Evolutionary conservation across 768 basidiomycete genomes (phyloP), one percentile per base, ranked within the genome.

Genomic region (Neoboletus subvelutipes): DNA sequence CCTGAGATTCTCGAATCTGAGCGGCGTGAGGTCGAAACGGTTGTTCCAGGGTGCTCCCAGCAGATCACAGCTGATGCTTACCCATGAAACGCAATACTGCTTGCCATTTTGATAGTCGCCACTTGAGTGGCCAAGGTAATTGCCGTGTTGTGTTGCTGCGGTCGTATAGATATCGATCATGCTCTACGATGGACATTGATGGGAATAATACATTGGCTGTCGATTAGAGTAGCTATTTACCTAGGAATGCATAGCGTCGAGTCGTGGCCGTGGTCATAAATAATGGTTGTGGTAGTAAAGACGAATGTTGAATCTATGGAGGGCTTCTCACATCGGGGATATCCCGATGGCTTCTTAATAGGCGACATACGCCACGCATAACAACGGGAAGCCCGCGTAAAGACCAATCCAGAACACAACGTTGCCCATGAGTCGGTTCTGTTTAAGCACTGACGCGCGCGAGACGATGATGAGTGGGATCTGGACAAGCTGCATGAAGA

Each of bases 341-440:
- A 20, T 55, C 50, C 52, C 41, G 26, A 47, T 20, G 9, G n/a
- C 50, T 33, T 28, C 51, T 76, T 64, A 87, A 60, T 84, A 84
- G 37, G 80, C 78, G 54, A 81, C 77, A 59, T 85, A 88, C 24
- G 79, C 88, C 20, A 95, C 91, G 60, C 93, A 95, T 17, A 99
- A 81, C 54, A 98, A 72, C 2, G 97, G 97, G 79, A 98, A 94
- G 15, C 96, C 96, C 7, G 86, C 85, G 64, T 89, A 92, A 26
- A 98, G 80, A 3, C 94, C 94, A 22, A 94, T 61, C 97, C 97
- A 99, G 71, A 99, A 98, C 33, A 96, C 84, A 45, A 94, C 72
- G 59, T 91, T 91, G 1, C 90, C 90, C 67, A 96, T 70, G 5
- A 89, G 80, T 64, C 85, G 89, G 75, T 95, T 95, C 58, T 82